phyloP scores from a whole-genome alignment of 2,329 filamentous ascomycete genomes.

The Sclerotiophoma versabilis region DNA sequence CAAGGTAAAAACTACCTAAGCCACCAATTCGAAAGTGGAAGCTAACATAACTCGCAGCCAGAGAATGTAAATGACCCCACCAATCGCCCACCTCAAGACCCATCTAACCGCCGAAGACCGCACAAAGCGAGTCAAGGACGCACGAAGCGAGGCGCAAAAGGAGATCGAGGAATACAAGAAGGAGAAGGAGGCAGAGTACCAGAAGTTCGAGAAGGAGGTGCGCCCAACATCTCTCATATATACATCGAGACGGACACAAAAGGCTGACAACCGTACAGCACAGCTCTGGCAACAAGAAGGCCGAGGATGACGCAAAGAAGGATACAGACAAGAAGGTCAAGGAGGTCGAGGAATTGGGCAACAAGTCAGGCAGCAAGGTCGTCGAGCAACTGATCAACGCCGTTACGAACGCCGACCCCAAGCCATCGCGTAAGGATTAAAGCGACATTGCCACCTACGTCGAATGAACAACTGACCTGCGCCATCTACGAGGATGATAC shows the following conservation, averaged over 20 bases:
- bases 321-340: slow-evolving; percentile 82
- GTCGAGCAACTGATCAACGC: slow-evolving; percentile 82
- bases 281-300: slow-evolving; percentile 83
- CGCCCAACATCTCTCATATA: slow-evolving; percentile 15
- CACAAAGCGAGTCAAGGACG: slow-evolving; percentile 96
- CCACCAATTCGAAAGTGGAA: background rate
- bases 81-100: slow-evolving; percentile 14
- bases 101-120: slow-evolving; percentile 67
- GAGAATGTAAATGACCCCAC: slow-evolving; percentile 74
- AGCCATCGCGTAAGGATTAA: slow-evolving; percentile 58
- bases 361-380: slow-evolving; percentile 80
- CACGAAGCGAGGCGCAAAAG: slow-evolving; percentile 94
- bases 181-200: slow-evolving; percentile 92
- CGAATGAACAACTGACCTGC: background rate
- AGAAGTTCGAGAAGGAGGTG: slow-evolving; percentile 87
- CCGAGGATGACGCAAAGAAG: slow-evolving; percentile 74
- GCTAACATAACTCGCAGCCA: slow-evolving; percentile 61
- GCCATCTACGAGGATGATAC: background rate
- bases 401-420: slow-evolving; percentile 84
- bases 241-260: background rate
- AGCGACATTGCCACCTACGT: background rate
- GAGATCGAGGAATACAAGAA: slow-evolving; percentile 93
- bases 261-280: slow-evolving; percentile 67
- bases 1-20: slow-evolving; percentile 69
- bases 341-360: slow-evolving; percentile 80